phyloP scores from a whole-genome alignment of 768 basidiomycete genomes.

The Kwoniella sp. region DNA sequence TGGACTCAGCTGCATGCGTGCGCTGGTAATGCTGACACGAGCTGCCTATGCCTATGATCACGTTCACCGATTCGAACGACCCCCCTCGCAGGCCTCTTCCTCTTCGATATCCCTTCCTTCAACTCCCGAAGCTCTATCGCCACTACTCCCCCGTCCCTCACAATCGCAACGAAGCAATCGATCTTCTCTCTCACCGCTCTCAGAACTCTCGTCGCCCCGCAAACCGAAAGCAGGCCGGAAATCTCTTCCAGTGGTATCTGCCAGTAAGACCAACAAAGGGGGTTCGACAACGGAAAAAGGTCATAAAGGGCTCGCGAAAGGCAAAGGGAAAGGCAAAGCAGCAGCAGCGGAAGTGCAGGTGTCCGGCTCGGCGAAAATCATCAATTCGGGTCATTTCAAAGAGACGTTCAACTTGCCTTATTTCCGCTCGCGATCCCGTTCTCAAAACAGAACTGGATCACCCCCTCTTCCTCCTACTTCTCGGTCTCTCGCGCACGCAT shows the following conservation, averaged over 20 bases:
- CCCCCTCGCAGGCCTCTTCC: constrained; percentile 13
- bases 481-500: not conserved
- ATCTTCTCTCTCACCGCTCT: constrained; percentile 24
- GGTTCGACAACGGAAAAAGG: not conserved
- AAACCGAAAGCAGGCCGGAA: constrained; percentile 12
- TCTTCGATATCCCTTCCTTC: constrained; percentile 32
- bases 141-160: constrained; percentile 20
- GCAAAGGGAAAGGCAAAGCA: constrained; percentile 1
- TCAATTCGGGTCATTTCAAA: constrained; percentile 42
- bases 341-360: not conserved
- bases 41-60: too few relatives aligned
- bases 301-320: not conserved
- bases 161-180: not conserved
- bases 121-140: constrained; percentile 25
- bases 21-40: too few relatives aligned
- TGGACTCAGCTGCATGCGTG: too few relatives aligned
- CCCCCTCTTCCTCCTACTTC: not conserved
- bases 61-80: too few relatives aligned
- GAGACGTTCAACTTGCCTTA: constrained; percentile 37
- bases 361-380: constrained; percentile 35
- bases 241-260: not conserved
- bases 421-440: constrained; percentile 6
- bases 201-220: constrained; percentile 20
- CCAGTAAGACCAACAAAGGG: constrained; percentile 3
- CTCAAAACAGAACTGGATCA: not conserved